phyloP scores from a whole-genome alignment of 2,329 filamentous ascomycete genomes.

The Colletotrichum lupini region DNA sequence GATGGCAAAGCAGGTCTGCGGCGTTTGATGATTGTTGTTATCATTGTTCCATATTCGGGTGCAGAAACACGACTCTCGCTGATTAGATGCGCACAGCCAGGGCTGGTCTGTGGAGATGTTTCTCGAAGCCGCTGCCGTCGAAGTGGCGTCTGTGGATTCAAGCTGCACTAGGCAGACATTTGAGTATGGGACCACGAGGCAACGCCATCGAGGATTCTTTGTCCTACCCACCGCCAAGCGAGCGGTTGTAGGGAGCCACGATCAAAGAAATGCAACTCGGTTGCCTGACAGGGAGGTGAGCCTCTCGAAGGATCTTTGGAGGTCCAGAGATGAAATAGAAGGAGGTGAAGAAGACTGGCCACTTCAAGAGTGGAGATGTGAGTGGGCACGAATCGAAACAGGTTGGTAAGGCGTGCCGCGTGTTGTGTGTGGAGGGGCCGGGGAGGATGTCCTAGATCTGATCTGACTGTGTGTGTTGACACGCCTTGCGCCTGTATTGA shows the following conservation, averaged over 20 bases:
- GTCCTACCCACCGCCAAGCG: neutral
- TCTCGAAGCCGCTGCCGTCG: conserved; percentile 11
- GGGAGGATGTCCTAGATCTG: neutral
- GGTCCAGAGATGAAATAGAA: neutral
- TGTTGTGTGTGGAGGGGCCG: neutral
- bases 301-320: neutral
- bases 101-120: conserved; percentile 8
- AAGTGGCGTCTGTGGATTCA: conserved; percentile 1
- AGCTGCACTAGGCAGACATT: neutral
- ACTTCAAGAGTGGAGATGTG: neutral
- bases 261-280: neutral
- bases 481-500: neutral
- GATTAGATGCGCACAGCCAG: conserved; percentile 20
- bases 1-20: neutral
- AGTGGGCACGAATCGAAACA: neutral
- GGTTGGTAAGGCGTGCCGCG: neutral
- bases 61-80: conserved; percentile 20
- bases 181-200: neutral
- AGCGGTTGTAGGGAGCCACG: neutral
- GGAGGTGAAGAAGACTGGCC: neutral
- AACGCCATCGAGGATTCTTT: neutral
- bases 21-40: neutral
- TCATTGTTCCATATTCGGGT: neutral
- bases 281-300: neutral
- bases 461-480: neutral